Percentiles rank a stretch among this genome's conserved stretches.
Evolutionary conservation across 2,329 filamentous ascomycete genomes (phyloP).

Genomic region (Esteya vermicola): DNA sequence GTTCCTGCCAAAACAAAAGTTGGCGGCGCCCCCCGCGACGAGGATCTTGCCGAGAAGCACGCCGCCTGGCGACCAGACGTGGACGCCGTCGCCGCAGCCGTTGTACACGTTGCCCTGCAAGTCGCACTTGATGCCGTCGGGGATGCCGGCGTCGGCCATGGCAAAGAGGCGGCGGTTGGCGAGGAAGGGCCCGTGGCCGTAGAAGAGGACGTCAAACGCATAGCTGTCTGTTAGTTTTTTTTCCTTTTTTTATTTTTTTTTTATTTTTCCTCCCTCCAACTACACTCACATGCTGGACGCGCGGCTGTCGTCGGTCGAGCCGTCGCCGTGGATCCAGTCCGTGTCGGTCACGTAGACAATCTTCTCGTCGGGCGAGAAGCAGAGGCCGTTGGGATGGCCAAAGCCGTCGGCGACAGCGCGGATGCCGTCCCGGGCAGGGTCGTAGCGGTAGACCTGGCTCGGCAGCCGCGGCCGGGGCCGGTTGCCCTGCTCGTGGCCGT

Average conservation of each 20-base stretch:
- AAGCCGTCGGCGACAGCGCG: slow-evolving; percentile 34
- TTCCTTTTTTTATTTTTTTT: neutral
- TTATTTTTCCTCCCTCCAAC: neutral
- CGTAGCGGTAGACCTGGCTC: slow-evolving; percentile 32
- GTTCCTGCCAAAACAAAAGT: slow-evolving; percentile 27
- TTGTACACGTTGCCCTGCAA: slow-evolving; percentile 29
- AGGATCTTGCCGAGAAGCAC: slow-evolving; percentile 26
- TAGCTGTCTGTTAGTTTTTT: slow-evolving; percentile 21
- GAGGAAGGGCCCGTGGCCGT: slow-evolving; percentile 24
- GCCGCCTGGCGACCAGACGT: slow-evolving; percentile 30
- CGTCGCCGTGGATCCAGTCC: slow-evolving; percentile 16
- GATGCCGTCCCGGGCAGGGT: slow-evolving; percentile 22
- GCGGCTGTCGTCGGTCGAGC: slow-evolving; percentile 15
- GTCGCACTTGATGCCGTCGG: slow-evolving; percentile 28
- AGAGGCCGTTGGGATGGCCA: slow-evolving; percentile 25
- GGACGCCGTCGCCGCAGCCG: slow-evolving; percentile 32
- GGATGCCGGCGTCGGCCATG: slow-evolving; percentile 29
- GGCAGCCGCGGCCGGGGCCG: slow-evolving; percentile 27
- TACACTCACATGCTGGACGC: slow-evolving; percentile 5
- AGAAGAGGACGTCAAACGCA: slow-evolving; percentile 29
- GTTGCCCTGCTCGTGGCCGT: slow-evolving; percentile 29
- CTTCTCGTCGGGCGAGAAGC: slow-evolving; percentile 21
- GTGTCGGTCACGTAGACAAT: slow-evolving; percentile 29
- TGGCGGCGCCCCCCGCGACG: slow-evolving; percentile 26
- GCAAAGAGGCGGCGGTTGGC: slow-evolving; percentile 37